A percentile compares a stretch with the other conserved stretches of the same genome.
Conservation (phyloP, 139 green algal species). For the Chlamydomonas incerta region DNA sequence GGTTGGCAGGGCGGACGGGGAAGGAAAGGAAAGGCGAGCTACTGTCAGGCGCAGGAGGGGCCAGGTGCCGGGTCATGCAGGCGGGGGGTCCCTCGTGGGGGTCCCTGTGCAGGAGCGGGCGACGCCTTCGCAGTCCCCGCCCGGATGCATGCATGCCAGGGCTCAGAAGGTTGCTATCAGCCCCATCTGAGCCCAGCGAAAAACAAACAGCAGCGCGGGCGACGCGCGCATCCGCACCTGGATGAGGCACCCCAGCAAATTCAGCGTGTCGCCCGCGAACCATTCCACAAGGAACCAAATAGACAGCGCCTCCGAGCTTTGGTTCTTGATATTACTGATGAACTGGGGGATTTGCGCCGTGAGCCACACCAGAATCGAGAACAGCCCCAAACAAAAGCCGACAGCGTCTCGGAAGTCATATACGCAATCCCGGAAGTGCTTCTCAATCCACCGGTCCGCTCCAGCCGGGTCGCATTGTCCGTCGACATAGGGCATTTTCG, state of each 20-base stretch:
- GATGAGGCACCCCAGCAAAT: constrained; percentile 88
- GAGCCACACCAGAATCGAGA: constrained; percentile 74
- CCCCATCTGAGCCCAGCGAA: too few relatives aligned
- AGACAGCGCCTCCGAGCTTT: constrained; percentile 83
- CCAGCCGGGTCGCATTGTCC: constrained; percentile 2
- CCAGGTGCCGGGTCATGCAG: too few relatives aligned
- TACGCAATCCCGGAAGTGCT: constrained; percentile 69
- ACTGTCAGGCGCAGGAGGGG: too few relatives aligned
- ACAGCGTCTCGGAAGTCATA: constrained; percentile 64
- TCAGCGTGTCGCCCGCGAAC: constrained; percentile 66
- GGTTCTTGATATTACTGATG: constrained; percentile 81
- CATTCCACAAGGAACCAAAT: constrained; percentile 91
- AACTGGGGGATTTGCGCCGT: constrained; percentile 86
- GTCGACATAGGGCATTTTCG: too few relatives aligned
- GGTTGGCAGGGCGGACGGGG: too few relatives aligned
- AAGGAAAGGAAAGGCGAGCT: too few relatives aligned
- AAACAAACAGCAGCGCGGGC: too few relatives aligned
- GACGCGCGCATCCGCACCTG: constrained; percentile 12
- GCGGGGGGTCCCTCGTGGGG: too few relatives aligned
- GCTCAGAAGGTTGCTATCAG: too few relatives aligned
- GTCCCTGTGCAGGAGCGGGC: too few relatives aligned
- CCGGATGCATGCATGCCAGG: too few relatives aligned
- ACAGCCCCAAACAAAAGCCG: constrained; percentile 77
- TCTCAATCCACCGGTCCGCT: constrained; percentile 55
- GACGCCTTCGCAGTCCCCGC: too few relatives aligned